phyloP scores from a whole-genome alignment of 2,329 filamentous ascomycete species.

The Diaporthe velutina region DNA sequence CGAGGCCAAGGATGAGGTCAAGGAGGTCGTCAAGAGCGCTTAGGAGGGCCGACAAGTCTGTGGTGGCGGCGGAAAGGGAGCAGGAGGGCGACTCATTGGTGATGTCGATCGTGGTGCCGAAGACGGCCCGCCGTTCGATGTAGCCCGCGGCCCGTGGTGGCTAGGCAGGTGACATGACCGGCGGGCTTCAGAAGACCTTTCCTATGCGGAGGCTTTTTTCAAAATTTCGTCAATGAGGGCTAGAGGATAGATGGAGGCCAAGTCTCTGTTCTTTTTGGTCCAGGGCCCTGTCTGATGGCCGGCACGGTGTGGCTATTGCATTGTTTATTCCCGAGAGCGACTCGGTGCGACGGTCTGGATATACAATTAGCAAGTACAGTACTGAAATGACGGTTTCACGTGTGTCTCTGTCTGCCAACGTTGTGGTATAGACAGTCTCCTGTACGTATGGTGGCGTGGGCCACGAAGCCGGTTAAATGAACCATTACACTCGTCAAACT shows the following conservation, averaged over 20 bases:
- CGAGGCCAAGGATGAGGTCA: conserved; percentile 50
- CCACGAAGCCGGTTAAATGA: background rate
- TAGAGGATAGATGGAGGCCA: conserved; percentile 25
- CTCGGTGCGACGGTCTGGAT: background rate
- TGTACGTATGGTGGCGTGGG: background rate
- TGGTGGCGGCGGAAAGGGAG: background rate
- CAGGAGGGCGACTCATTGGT: background rate
- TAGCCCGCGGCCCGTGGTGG: conserved; percentile 14
- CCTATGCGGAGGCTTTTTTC: background rate
- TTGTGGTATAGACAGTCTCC: background rate
- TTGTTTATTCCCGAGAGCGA: background rate
- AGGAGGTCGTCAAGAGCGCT: conserved; percentile 51
- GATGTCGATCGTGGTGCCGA: background rate
- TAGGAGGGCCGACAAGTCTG: background rate
- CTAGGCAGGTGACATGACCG: conserved; percentile 8
- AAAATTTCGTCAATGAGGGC: background rate
- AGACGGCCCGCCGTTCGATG: conserved; percentile 5
- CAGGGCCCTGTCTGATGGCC: background rate
- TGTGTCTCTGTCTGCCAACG: background rate
- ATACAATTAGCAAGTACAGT: conserved; percentile 23
- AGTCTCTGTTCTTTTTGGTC: background rate
- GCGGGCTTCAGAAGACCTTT: background rate
- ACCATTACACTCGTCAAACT: background rate
- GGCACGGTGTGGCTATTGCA: background rate
- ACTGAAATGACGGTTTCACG: background rate